Conservation (phyloP, 805 yeast genomes). For the Nakazawaea holstii region DNA sequence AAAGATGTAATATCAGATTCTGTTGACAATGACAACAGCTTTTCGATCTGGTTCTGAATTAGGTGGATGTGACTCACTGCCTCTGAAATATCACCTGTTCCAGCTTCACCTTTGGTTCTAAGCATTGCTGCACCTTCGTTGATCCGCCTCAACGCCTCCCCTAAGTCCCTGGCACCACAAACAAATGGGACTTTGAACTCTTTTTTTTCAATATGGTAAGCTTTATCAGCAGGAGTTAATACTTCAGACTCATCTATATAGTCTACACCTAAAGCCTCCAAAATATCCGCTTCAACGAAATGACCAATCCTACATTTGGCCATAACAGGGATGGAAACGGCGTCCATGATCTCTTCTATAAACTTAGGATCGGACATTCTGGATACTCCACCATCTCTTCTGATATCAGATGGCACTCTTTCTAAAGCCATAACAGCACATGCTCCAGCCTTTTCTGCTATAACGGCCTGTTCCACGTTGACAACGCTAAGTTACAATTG, state of each 20-base stretch:
- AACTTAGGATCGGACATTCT: conserved; percentile 83
- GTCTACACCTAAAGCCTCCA: conserved; percentile 68
- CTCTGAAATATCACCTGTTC: conserved; percentile 82
- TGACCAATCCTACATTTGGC: conserved; percentile 85
- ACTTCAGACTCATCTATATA: conserved; percentile 85
- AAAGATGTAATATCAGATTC: conserved; percentile 41
- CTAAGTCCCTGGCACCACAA: conserved; percentile 78
- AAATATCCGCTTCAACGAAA: conserved; percentile 73
- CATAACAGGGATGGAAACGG: conserved; percentile 74
- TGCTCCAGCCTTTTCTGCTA: conserved; percentile 83
- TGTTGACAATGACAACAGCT: conserved; percentile 32
- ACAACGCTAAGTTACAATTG: conserved; percentile 38
- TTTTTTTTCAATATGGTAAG: conserved; percentile 55
- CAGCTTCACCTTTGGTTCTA: conserved; percentile 86
- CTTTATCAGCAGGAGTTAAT: conserved; percentile 74
- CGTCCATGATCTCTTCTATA: conserved; percentile 68
- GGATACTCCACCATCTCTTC: conserved; percentile 76
- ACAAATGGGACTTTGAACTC: conserved; percentile 71
- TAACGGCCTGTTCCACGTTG: conserved; percentile 70
- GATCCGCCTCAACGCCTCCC: conserved; percentile 76
- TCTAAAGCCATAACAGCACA: conserved; percentile 89
- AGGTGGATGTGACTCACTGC: conserved; percentile 71
- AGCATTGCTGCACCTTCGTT: conserved; percentile 85
- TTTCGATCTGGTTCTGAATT: conserved; percentile 50
- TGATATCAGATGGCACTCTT: conserved; percentile 80